Evolutionary conservation across 768 basidiomycete genomes (phyloP).

Genomic region (Boletus sensibilis): DNA sequence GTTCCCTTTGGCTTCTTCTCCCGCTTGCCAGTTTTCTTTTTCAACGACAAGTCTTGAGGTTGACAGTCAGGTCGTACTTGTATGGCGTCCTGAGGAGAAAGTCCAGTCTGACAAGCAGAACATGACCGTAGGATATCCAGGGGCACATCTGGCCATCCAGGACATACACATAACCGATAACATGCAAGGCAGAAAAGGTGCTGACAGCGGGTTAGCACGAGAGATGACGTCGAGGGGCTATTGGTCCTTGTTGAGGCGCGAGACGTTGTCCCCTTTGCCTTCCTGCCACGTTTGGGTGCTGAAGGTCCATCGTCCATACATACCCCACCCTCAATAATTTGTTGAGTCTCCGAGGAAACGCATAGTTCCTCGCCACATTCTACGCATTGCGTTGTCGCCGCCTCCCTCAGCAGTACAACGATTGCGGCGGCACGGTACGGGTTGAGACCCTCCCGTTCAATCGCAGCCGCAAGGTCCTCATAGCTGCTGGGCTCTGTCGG

Average conservation of each 20-base stretch:
- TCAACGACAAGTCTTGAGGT: slow-evolving; percentile 41
- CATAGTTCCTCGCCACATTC: slow-evolving; percentile 84
- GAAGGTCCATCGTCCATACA: slow-evolving; percentile 52
- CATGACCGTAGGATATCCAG: slow-evolving; percentile 63
- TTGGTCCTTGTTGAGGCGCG: slow-evolving; percentile 72
- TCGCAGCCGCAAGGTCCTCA: slow-evolving; percentile 75
- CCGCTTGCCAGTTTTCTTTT: slow-evolving; percentile 63
- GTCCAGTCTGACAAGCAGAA: slow-evolving; percentile 70
- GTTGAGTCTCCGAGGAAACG: slow-evolving; percentile 41
- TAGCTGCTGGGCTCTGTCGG: slow-evolving; percentile 54
- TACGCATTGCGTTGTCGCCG: slow-evolving; percentile 83
- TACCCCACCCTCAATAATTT: slow-evolving; percentile 40
- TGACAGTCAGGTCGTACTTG: slow-evolving; percentile 69
- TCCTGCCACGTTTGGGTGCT: slow-evolving; percentile 49
- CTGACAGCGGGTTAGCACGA: slow-evolving; percentile 87
- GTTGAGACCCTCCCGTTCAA: slow-evolving; percentile 77
- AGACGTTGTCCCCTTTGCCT: slow-evolving; percentile 56
- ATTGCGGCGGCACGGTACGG: slow-evolving; percentile 74
- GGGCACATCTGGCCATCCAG: slow-evolving; percentile 75
- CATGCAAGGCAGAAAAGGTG: slow-evolving; percentile 90
- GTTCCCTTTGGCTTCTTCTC: slow-evolving; percentile 64
- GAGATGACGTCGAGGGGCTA: slow-evolving; percentile 62
- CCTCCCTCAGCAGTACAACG: slow-evolving; percentile 81
- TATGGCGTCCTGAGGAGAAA: slow-evolving; percentile 73
- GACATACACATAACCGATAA: slow-evolving; percentile 75